phyloP scores from a whole-genome alignment of 495 filamentous ascomycete species.

The Aspergillus nidulans region DNA sequence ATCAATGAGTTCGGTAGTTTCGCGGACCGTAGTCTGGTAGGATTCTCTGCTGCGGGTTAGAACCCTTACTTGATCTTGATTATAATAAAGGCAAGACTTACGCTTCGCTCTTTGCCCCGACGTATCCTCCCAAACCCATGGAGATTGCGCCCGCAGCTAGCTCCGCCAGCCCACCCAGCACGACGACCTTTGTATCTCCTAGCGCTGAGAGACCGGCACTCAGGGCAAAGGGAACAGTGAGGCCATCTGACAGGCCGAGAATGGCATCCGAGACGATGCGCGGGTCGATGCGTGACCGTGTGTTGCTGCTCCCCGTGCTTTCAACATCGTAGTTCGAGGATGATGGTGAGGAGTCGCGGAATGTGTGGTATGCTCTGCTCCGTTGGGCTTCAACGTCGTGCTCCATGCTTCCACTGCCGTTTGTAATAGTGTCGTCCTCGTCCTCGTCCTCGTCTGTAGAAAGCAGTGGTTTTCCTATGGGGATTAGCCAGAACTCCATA shows the following conservation, averaged over 20 bases:
- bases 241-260: constrained; percentile 55
- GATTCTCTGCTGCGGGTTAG: constrained; percentile 34
- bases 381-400: constrained; percentile 38
- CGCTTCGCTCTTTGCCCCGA: constrained; percentile 68
- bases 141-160: constrained; percentile 52
- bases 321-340: constrained; percentile 19
- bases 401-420: constrained; percentile 14
- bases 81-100: constrained; percentile 29
- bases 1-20: constrained; percentile 38
- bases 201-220: constrained; percentile 52
- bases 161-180: constrained; percentile 53
- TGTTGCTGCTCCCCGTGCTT: constrained; percentile 27
- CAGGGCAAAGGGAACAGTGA: constrained; percentile 56
- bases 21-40: constrained; percentile 43
- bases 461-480: constrained; percentile 35
- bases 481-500: background rate
- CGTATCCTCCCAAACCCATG: constrained; percentile 54
- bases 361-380: constrained; percentile 41
- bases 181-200: constrained; percentile 50
- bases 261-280: constrained; percentile 56
- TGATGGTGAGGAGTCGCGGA: constrained; percentile 21
- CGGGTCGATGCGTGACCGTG: constrained; percentile 41
- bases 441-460: constrained; percentile 20
- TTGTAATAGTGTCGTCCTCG: constrained; percentile 27
- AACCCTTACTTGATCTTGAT: background rate